Evolutionary conservation across 805 yeast species (phyloP), one percentile per base, ranked within the genome.

Genomic region (Cyberlindnera subsufficiens): DNA sequence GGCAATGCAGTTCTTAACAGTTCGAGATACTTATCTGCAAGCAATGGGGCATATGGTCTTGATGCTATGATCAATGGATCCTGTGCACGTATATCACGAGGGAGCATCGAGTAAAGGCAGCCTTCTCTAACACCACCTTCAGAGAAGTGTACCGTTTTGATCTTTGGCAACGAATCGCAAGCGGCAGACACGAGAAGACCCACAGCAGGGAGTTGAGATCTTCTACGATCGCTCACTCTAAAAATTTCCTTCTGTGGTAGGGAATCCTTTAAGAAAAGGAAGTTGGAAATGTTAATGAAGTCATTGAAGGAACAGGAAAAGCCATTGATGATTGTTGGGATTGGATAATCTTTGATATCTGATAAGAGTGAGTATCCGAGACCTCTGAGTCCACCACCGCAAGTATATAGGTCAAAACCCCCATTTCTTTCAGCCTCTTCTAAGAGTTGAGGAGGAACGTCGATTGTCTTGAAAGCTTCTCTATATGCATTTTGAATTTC

Each of bases 101-200:
- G 79, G 30, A 84, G 64, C 53, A 74, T 72, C 6, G 84, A 77
- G 56, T 77, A 84, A 31, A 85, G 54, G 2, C 80, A 78, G 46
- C 91, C 91, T 63, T 84, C 91, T 51, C 91, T 69, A 18, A 83
- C 82, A 44, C 89, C 89, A 49, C 88, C 89, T 58, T 83, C 88
- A 43, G 81, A 73, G 58, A 84, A 84, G 51, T 81, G 78, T 22
- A 84, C 72, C 3, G 82, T 74, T 51, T 76, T 76, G 34, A 82
- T 68, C 30, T 65, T 66, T 15, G 88, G 87, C 30, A 82, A 60
- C 0, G 80, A 72, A 45, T 77, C 80, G 53, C 78, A 72, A 0
- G 82, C 79, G 0, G 85, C 86, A 30, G 79, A 70, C 46, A 81
- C 66, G 14, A 83, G 59, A 15, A 82, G 54, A 1, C 85, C 82